Percentiles rank a stretch among this genome's conserved stretches.
Conservation (phyloP, 163 green algal genomes). For the Prototheca stagnorum region DNA sequence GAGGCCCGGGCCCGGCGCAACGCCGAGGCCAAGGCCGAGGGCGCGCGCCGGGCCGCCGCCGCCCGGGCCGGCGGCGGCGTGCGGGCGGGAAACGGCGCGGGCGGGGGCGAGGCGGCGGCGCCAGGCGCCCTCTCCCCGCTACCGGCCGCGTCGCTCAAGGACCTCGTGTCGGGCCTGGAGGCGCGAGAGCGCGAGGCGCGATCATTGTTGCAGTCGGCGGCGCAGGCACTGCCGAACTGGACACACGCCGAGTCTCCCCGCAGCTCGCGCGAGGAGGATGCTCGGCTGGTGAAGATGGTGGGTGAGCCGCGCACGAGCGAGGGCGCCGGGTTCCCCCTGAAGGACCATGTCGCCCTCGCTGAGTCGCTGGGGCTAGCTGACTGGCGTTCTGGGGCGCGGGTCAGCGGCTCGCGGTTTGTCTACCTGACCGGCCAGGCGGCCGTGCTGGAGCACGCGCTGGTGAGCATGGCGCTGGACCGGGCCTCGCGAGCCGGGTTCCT, state of each 20-base stretch:
- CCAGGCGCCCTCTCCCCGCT: too few relatives aligned
- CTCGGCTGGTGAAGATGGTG: conserved; percentile 23
- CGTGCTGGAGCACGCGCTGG: conserved; percentile 84
- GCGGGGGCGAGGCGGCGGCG: too few relatives aligned
- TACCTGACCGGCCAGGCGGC: conserved; percentile 80
- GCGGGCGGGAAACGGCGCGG: too few relatives aligned
- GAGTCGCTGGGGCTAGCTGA: conserved; percentile 78
- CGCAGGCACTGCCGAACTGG: conserved; percentile 80
- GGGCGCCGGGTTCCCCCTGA: conserved; percentile 34
- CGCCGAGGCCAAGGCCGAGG: too few relatives aligned
- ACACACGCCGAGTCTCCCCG: conserved; percentile 77
- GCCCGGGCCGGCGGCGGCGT: too few relatives aligned
- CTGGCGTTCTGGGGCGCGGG: conserved; percentile 73
- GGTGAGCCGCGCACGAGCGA: conserved; percentile 30
- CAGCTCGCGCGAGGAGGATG: conserved; percentile 57
- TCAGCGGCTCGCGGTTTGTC: conserved; percentile 81
- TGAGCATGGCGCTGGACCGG: conserved; percentile 65
- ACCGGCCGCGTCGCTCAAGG: too few relatives aligned
- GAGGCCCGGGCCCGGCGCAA: too few relatives aligned
- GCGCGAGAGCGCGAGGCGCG: too few relatives aligned
- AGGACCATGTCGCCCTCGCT: conserved; percentile 77
- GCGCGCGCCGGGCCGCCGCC: too few relatives aligned
- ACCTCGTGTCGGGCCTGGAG: too few relatives aligned
- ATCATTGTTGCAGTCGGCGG: too few relatives aligned
- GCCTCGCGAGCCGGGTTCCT: conserved; percentile 55